phyloP scores from a whole-genome alignment of 441 rosid genomes.

The Codiaeum variegatum region DNA sequence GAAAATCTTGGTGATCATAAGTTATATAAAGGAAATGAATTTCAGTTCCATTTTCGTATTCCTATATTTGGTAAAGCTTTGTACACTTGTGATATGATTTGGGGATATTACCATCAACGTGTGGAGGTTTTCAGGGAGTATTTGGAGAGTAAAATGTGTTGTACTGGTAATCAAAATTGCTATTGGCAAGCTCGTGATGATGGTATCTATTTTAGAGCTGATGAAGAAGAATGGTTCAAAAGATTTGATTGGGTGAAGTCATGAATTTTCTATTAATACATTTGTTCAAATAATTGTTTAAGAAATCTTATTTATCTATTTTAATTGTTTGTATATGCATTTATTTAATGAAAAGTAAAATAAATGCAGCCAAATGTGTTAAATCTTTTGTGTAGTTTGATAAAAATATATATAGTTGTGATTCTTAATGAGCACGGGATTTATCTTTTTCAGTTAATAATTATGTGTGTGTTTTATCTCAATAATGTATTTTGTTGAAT shows the following conservation, averaged over 20 bases:
- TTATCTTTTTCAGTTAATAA: too few relatives aligned
- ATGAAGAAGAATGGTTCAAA: not conserved
- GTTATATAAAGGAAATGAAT: not conserved
- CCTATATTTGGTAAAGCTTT: not conserved
- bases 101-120: not conserved
- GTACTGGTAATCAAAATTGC: not conserved
- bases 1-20: constrained; percentile 4
- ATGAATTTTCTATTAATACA: too few relatives aligned
- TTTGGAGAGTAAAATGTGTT: not conserved
- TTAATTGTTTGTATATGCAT: too few relatives aligned
- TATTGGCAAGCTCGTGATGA: constrained; percentile 11
- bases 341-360: too few relatives aligned
- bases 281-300: too few relatives aligned
- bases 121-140: not conserved
- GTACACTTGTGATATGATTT: not conserved
- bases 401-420: too few relatives aligned
- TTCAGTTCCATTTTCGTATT: not conserved
- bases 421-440: too few relatives aligned
- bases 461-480: too few relatives aligned
- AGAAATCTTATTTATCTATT: too few relatives aligned
- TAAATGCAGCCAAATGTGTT: too few relatives aligned
- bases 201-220: not conserved
- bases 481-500: too few relatives aligned
- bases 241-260: not conserved
- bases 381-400: too few relatives aligned